Evolutionary conservation across 2,329 filamentous ascomycete genomes (phyloP), one percentile per base, ranked within the genome.

Genomic region (Metarhizium guizhouense): DNA sequence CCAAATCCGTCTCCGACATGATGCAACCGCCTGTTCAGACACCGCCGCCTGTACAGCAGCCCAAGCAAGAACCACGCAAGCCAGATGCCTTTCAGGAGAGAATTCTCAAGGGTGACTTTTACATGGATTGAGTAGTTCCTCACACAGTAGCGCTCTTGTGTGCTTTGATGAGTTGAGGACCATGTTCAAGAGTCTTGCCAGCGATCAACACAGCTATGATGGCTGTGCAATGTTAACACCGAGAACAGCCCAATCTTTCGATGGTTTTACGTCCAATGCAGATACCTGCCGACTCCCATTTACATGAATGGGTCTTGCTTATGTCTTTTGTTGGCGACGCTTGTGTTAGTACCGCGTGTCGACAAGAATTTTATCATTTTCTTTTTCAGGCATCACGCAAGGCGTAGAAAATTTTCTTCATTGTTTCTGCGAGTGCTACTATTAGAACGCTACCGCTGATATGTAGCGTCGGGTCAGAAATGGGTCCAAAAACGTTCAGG

Each of bases 61-160:
- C 76, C 52, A 74, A 75, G 61, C 72, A 72, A 52, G 72, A 77
- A 64, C 75, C 79, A 42, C 78, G 78, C 61, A 95, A 93, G 77
- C 92, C 93, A 34, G 94, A 99, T 74, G 87, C 87, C 60, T 94
- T 96, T 75, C 92, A 96, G 72, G 94, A 99, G 79, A 85, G 95
- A 62, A 97, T 99, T 65, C 80, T 99, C 62, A 94, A 96, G 75
- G 94, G 93, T 49, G 94, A 99, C 67, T 97, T 99, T 66, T 94
- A 94, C 76, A 96, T 97, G 91, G 92, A 96, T 68, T 96, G 78
- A 60, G 52, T 38, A 7, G 49, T 11, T 18, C 38, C 30, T 43
- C 13, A 7, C 20, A 11, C 47, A 13, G 18, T 10, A 6, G 8
- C 10, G 6, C 32, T 11, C 32, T 34, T 34, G 6, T 34, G 20